These are phyloP conservation scores for Botryobasidium botryosum DNA, from an alignment of 768 basidiomycete species.

Conservation along the genomic window DNA sequence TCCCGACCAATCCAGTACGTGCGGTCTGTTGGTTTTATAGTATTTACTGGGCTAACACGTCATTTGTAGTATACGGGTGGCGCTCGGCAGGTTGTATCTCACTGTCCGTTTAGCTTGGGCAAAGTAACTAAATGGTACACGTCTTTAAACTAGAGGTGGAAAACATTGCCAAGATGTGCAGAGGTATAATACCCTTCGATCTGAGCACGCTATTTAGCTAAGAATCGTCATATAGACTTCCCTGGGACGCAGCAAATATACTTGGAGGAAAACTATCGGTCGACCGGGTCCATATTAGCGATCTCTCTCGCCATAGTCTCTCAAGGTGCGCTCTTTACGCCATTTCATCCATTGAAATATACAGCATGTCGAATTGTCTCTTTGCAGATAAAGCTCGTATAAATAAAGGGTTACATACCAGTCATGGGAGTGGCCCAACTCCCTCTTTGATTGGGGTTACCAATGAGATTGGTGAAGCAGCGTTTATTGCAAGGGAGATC, in stretches of 20 bases:
- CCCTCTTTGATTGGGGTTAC: conserved; percentile 40
- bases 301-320: conserved; percentile 63
- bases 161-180: conserved; percentile 56
- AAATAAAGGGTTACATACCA: conserved; percentile 51
- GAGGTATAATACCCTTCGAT: conserved; percentile 23
- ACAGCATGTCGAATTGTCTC: not conserved
- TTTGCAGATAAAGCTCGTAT: conserved; percentile 53
- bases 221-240: no score
- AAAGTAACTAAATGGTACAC: not conserved
- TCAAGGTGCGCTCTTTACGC: conserved; percentile 36
- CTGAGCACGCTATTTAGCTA: not conserved
- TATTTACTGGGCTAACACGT: not conserved
- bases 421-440: conserved; percentile 41
- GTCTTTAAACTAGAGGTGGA: conserved; percentile 30
- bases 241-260: conserved; percentile 45
- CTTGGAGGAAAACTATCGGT: conserved; percentile 77
- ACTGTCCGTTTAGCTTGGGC: not conserved
- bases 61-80: conserved; percentile 62
- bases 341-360: not conserved
- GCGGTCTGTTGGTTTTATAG: not conserved
- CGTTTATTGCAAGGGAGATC: conserved; percentile 60
- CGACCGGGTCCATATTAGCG: conserved; percentile 56
- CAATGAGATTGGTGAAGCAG: conserved; percentile 46
- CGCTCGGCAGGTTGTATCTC: conserved; percentile 34
- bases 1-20: conserved; percentile 72